phyloP scores from a whole-genome alignment of 2,329 filamentous ascomycete genomes.

The Nemania sp. region DNA sequence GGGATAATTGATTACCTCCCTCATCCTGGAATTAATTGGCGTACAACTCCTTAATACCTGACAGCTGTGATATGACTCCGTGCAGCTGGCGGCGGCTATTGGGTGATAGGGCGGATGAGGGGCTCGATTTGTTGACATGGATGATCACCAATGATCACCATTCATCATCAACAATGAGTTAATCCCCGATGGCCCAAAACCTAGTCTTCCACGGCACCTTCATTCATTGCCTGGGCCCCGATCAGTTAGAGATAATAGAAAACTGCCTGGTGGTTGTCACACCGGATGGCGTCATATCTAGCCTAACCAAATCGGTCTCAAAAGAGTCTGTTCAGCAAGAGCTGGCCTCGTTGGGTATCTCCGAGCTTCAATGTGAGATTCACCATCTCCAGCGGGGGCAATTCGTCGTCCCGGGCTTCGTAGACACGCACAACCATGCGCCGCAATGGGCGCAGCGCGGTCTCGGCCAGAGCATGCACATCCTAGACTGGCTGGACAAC shows the following conservation, averaged over 20 bases:
- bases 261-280: constrained; percentile 43
- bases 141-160: background rate
- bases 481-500: constrained; percentile 66
- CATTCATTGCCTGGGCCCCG: constrained; percentile 46
- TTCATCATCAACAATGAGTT: background rate
- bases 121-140: background rate
- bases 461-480: constrained; percentile 55
- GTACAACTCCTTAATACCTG: background rate
- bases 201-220: constrained; percentile 47
- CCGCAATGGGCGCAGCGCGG: constrained; percentile 59
- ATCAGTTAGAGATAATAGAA: constrained; percentile 45
- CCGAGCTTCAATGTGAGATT: constrained; percentile 27
- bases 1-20: too few species aligned
- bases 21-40: too few species aligned
- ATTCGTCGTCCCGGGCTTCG: constrained; percentile 63
- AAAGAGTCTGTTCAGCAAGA: constrained; percentile 22
- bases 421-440: constrained; percentile 72
- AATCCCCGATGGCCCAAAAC: constrained; percentile 23
- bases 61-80: constrained; percentile 7
- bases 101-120: constrained; percentile 5
- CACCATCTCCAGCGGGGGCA: constrained; percentile 46
- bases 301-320: constrained; percentile 31
- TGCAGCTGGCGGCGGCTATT: constrained; percentile 15
- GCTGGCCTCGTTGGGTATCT: constrained; percentile 22
- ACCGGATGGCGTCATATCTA: constrained; percentile 35